Conservation (phyloP, 305 asterid species). For the Nicotiana rustica region DNA sequence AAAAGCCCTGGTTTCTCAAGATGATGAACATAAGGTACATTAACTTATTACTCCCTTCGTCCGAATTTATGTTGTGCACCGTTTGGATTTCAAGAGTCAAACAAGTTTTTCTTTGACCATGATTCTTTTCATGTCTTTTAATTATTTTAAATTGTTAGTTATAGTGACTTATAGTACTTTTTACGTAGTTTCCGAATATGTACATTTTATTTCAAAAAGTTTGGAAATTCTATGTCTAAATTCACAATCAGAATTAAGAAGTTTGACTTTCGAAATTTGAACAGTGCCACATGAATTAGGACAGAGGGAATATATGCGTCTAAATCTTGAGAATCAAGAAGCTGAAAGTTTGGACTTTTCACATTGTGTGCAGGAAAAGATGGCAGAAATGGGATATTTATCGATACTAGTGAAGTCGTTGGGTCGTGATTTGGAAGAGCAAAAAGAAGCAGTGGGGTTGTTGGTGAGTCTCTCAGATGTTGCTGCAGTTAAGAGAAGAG, state of each 20-base stretch:
- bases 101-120: no score
- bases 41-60: background rate
- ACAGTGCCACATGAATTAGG: no score
- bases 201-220: no score
- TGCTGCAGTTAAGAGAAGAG: conserved; percentile 55
- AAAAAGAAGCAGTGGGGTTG: conserved; percentile 77
- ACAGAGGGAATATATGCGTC: background rate
- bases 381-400: conserved; percentile 63
- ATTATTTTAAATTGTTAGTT: no score
- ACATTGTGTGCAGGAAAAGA: conserved; percentile 73
- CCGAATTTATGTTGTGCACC: no score
- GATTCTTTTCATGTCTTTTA: no score
- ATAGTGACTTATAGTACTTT: no score
- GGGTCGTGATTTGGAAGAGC: conserved; percentile 66
- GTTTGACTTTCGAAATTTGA: no score
- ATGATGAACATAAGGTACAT: conserved; percentile 67
- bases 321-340: background rate
- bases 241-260: no score
- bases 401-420: conserved; percentile 68
- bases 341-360: conserved; percentile 36
- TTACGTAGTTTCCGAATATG: no score
- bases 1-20: conserved; percentile 48
- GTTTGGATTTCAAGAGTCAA: no score
- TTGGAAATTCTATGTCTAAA: no score
- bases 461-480: conserved; percentile 57